Base-by-base conservation (phyloP, 2,329 filamentous ascomycete species). In the Aspergillus glaucus region DNA sequence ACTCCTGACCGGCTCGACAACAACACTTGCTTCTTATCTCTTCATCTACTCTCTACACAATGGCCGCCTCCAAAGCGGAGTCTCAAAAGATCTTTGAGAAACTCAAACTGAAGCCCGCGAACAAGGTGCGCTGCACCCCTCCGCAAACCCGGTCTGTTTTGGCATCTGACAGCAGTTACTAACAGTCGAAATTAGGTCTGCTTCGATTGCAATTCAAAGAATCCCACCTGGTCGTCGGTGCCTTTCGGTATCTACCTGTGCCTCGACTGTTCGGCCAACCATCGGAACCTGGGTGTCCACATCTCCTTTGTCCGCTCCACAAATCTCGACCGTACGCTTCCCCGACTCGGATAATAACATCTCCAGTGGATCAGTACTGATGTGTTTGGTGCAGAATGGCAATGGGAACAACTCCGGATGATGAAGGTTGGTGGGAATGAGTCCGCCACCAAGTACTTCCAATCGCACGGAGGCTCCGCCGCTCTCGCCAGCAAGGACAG, bases 381-480 rank as follows among this genome's bases (percentile, higher is more conserved):
- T 45, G 41, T 28, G 44, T 45, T 42, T 24, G 28, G 42, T 34
- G 28, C 61, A 88, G 85, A 88, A 76, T 98, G 93, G 93, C 90
- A 96, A 87, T 98, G 93, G 93, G 90, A 96, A 59, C 93, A 98
- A 70, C 80, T 98, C 52, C 87, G 93, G 46, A 73, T 92, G 50
- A 97, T 98, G 92, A 98, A 98, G 75, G 90, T 97, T 14, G 93
- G 93, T 57, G 93, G 93, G 50, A 98, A 98, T 65, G 92, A 97
- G 73, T 95, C 90, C 50, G 93, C 93, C 44, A 96, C 91, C 64
- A 96, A 95, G 74, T 98, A 89, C 77, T 98, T 97, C 77, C 91
- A 96, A 73, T 86, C 89, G 61, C 93, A 98, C 67, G 93, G 93
- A 55, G 93, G 93, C 53, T 91, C 88, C 37, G 91, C 92, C 44